A percentile compares a stretch with the other conserved stretches of the same genome.
phyloP scores from a whole-genome alignment of 371 early-diverging fungal species.

The Saksenaea oblongispora region DNA sequence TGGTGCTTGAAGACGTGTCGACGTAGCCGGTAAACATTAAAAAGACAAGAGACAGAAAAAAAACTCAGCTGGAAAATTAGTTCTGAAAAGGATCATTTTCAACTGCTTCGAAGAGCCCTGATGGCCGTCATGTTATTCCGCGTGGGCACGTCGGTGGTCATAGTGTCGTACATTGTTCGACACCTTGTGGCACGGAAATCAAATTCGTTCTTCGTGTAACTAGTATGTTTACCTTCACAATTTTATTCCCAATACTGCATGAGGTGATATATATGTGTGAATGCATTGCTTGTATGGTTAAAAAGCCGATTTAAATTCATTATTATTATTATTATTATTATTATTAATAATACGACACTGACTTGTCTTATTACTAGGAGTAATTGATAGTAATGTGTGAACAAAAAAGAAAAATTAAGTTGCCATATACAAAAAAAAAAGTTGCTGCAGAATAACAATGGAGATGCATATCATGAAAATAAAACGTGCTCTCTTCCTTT shows the following conservation, averaged over 20 bases:
- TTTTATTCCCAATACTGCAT: background rate
- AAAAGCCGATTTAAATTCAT: background rate
- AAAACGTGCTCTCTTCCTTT: background rate
- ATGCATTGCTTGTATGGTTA: background rate
- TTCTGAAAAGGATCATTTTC: constrained; percentile 1
- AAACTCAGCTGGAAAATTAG: background rate
- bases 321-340: background rate
- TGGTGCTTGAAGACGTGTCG: background rate
- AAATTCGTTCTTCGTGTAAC: background rate
- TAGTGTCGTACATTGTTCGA: background rate
- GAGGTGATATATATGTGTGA: background rate
- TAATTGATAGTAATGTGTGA: background rate
- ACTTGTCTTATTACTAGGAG: background rate
- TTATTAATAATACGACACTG: background rate
- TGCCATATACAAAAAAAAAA: background rate
- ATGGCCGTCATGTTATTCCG: background rate
- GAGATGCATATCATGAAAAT: background rate
- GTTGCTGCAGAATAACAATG: background rate
- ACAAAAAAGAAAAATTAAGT: background rate
- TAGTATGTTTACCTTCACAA: background rate
- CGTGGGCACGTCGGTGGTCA: background rate
- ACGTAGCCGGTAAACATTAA: background rate
- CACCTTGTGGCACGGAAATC: constrained; percentile 1
- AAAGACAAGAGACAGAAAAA: background rate
- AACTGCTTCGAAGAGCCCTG: background rate